These are phyloP conservation scores for Kwoniella heveanensis DNA, from an alignment of 768 basidiomycete genomes.

Conservation along the genomic window DNA sequence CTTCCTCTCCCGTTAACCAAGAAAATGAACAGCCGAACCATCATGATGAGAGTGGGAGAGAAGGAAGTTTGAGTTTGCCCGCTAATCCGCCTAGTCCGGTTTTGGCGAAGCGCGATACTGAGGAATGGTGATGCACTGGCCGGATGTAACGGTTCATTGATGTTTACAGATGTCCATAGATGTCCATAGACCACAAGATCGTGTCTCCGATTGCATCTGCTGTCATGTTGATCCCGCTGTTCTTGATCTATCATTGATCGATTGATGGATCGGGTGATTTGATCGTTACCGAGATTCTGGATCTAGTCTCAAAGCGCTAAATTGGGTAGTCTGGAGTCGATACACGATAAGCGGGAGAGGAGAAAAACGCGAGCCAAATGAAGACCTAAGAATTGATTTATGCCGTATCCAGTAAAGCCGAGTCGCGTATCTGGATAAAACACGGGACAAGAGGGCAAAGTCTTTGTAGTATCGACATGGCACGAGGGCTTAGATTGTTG, in stretches of 20 bases:
- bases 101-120: conserved; percentile 1
- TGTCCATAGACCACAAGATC: conserved; percentile 3
- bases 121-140: conserved; percentile 15
- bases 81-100: conserved; percentile 28
- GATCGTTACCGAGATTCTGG: too few species aligned
- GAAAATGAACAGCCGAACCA: neutral
- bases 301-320: too few species aligned
- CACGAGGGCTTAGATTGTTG: too few species aligned
- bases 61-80: conserved; percentile 20
- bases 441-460: too few species aligned
- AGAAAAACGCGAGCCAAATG: conserved; percentile 7
- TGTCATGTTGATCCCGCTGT: too few species aligned
- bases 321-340: too few species aligned
- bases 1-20: neutral
- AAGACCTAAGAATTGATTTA: neutral
- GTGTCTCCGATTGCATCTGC: too few species aligned
- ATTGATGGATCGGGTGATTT: neutral
- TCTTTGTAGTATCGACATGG: too few species aligned
- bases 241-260: neutral
- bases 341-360: too few species aligned
- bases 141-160: too few species aligned
- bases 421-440: too few species aligned
- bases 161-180: neutral
- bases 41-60: conserved; percentile 1
- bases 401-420: too few species aligned